A percentile compares a stretch with the other conserved stretches of the same genome.
Conservation (phyloP, 2,329 filamentous ascomycete species). For the Colletotrichum tropicicola region DNA sequence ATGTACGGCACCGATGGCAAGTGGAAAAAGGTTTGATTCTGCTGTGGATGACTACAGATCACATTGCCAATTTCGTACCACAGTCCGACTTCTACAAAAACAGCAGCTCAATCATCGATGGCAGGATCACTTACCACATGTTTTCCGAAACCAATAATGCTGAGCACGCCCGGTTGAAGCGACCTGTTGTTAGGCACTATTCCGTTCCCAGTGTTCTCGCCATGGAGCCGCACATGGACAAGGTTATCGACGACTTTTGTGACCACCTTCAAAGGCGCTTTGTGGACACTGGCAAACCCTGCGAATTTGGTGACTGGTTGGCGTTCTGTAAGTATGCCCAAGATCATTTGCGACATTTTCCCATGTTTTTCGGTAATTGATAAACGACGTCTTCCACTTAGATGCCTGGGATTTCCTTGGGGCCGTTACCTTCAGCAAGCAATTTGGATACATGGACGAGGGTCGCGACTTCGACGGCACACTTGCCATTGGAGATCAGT, state of each 20-base stretch:
- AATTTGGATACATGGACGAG: slow-evolving; percentile 51
- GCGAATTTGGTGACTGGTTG: slow-evolving; percentile 37
- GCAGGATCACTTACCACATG: slow-evolving; percentile 46
- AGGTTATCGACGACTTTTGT: slow-evolving; percentile 40
- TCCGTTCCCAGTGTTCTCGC: slow-evolving; percentile 37
- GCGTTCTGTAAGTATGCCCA: slow-evolving; percentile 33
- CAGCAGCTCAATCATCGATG: slow-evolving; percentile 43
- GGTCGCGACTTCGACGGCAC: slow-evolving; percentile 47
- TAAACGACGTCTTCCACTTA: too few relatives aligned
- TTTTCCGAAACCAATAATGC: slow-evolving; percentile 45
- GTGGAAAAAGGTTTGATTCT: slow-evolving; percentile 34
- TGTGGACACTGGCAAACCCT: slow-evolving; percentile 31
- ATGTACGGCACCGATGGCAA: slow-evolving; percentile 39
- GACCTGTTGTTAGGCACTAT: slow-evolving; percentile 47
- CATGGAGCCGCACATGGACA: slow-evolving; percentile 42
- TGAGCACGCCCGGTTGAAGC: slow-evolving; percentile 44
- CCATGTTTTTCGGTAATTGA: too few relatives aligned
- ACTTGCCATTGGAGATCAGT: slow-evolving; percentile 37
- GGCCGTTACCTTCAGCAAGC: slow-evolving; percentile 47
- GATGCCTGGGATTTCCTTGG: slow-evolving; percentile 52
- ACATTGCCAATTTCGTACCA: background rate
- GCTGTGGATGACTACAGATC: slow-evolving; percentile 14
- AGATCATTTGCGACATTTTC: too few relatives aligned
- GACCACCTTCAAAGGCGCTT: slow-evolving; percentile 40
- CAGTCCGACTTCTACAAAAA: slow-evolving; percentile 48